These are phyloP conservation scores for Psilocybe cubensis DNA, from an alignment of 768 basidiomycete genomes.

Conservation along the genomic window DNA sequence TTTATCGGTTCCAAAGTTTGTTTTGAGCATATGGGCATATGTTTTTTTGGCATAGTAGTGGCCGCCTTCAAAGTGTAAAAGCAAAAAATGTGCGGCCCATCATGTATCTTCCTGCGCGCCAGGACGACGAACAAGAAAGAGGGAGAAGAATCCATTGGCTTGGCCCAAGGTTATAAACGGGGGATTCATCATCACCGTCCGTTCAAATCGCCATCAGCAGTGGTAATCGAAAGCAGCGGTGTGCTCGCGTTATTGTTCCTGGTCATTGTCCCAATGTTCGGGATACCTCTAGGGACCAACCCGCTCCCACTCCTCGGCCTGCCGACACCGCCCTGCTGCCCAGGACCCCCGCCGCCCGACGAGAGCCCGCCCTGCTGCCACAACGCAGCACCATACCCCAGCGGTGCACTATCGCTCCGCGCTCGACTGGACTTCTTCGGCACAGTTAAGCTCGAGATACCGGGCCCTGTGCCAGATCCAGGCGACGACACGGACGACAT, in stretches of 20 bases:
- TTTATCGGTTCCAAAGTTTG: not conserved
- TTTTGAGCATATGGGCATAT: not conserved
- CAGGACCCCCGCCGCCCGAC: constrained; percentile 16
- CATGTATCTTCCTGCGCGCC: too few relatives aligned
- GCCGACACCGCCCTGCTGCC: constrained; percentile 34
- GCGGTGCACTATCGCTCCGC: constrained; percentile 67
- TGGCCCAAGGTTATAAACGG: too few relatives aligned
- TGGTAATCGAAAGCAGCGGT: constrained; percentile 35
- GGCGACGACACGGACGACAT: constrained; percentile 39
- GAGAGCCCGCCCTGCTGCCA: constrained; percentile 29
- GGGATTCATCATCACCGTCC: constrained; percentile 11
- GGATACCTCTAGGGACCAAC: constrained; percentile 38
- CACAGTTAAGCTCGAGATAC: constrained; percentile 23
- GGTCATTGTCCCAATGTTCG: constrained; percentile 41
- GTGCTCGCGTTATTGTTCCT: constrained; percentile 30
- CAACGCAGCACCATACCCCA: constrained; percentile 49
- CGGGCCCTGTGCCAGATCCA: constrained; percentile 27
- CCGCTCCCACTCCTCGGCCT: constrained; percentile 58
- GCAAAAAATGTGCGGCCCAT: not conserved
- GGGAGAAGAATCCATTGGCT: not conserved
- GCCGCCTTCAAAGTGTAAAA: not conserved
- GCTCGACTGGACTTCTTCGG: constrained; percentile 55
- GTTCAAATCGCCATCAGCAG: constrained; percentile 21
- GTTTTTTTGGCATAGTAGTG: not conserved
- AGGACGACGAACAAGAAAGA: too few relatives aligned